Base-by-base conservation (phyloP, 202 grass and related monocot species). In the Hordeum pubiflorum region DNA sequence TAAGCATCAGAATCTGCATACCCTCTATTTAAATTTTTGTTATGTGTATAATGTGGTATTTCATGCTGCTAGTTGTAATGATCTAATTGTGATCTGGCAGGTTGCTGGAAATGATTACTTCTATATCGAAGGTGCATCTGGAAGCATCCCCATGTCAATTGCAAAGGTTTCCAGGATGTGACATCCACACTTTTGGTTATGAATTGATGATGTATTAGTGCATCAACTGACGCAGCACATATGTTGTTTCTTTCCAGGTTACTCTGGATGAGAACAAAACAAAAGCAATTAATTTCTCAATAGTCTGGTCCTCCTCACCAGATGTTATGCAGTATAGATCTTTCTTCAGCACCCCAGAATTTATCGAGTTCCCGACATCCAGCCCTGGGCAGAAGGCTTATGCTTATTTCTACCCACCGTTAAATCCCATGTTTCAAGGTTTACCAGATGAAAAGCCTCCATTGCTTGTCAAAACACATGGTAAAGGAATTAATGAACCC, bases 371-470 rank as follows among this genome's bases (percentile, higher is more conserved):
- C 81, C 80, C 95, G 66, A 83, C 90, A 78, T 88, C 89, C 76
- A 81, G 24, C 5, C 76, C 90, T 72, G 86, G 85, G 43, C 82
- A 88, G 80, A 95, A 91, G 77, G 95, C 88, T 82, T 94, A 98
- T 88, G 95, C 95, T n/a, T 98, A 95, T 70, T 98, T 93, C 72
- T 95, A 95, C 61, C 90, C 86, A 55, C 90, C 92, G 54, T 82
- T 71, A 41, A 98, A 91, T 86, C 76, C 82, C 12, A 84, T 67
- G 58, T 98, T 89, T 81, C 82, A 88, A 87, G 84, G 84, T 83
- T 74, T 85, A 52, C 59, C 80, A 57, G 88, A 95, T 75, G 95
- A 98, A 90, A 95, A 88, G 52, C 88, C 92, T 69, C 95, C 95
- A 7, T 82, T 98, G 74, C 88, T 98, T 84, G 88, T 98, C 73